These are phyloP conservation scores for Leptomonas seymouri DNA, from an alignment of 208 protist species.

Conservation along the genomic window DNA sequence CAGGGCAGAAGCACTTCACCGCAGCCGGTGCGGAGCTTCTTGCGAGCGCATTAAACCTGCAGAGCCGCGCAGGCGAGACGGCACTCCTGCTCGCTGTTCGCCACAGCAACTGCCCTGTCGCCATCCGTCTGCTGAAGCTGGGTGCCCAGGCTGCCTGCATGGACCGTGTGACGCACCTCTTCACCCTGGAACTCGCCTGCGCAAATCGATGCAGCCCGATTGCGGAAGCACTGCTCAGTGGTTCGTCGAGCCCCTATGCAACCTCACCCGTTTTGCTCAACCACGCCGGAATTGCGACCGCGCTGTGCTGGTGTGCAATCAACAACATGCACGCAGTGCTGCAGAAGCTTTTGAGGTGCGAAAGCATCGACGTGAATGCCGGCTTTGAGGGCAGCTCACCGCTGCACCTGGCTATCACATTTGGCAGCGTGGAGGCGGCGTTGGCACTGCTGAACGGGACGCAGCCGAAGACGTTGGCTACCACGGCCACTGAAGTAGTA, in stretches of 20 bases:
- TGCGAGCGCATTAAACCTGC: conserved; percentile 59
- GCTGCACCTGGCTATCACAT: conserved; percentile 71
- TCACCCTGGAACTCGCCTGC: conserved; percentile 78
- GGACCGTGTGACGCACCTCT: conserved; percentile 67
- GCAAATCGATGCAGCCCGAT: conserved; percentile 65
- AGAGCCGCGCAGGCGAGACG: conserved; percentile 68
- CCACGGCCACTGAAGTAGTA: background rate
- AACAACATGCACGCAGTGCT: conserved; percentile 75
- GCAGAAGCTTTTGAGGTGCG: conserved; percentile 46
- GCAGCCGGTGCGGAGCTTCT: conserved; percentile 21
- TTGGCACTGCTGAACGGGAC: conserved; percentile 52
- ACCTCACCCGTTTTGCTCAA: conserved; percentile 66
- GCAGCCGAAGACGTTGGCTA: conserved; percentile 15
- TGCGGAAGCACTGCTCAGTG: conserved; percentile 46
- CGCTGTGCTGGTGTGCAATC: conserved; percentile 81
- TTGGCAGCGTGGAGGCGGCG: conserved; percentile 64
- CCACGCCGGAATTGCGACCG: conserved; percentile 69
- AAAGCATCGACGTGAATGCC: conserved; percentile 58
- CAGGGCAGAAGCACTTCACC: background rate
- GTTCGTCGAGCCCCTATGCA: conserved; percentile 29
- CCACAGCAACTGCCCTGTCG: conserved; percentile 53
- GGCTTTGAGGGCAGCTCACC: conserved; percentile 67
- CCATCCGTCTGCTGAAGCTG: conserved; percentile 62
- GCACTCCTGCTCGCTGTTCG: conserved; percentile 67
- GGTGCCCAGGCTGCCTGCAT: conserved; percentile 64